phyloP scores from a whole-genome alignment of 192 early-diverging fungal species.

The Cetraspora pellucida region DNA sequence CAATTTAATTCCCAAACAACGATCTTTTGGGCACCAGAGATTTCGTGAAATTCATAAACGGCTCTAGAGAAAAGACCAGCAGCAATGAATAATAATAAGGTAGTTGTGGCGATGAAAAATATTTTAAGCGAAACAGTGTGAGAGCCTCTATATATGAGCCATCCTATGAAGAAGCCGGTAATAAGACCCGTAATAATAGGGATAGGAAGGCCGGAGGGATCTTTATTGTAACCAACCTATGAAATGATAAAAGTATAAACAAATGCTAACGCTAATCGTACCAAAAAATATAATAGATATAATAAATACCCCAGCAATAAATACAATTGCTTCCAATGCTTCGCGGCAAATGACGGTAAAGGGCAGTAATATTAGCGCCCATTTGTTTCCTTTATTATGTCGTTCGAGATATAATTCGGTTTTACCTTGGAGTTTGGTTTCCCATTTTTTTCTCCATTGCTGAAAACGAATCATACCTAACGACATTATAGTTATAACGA shows the following conservation, averaged over 20 bases:
- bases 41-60: constrained; percentile 69
- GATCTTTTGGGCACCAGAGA: constrained; percentile 52
- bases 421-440: constrained; percentile 55
- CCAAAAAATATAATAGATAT: constrained; percentile 18
- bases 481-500: constrained; percentile 82
- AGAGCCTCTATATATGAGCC: constrained; percentile 72
- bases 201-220: constrained; percentile 75
- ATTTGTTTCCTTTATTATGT: constrained; percentile 50
- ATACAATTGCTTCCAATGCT: constrained; percentile 87
- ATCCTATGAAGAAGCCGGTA: constrained; percentile 70
- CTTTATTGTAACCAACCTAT: constrained; percentile 63
- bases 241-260: not conserved
- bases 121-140: constrained; percentile 68
- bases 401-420: constrained; percentile 48
- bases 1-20: constrained; percentile 66
- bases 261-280: not conserved
- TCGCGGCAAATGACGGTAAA: constrained; percentile 86
- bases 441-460: constrained; percentile 79
- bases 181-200: constrained; percentile 74
- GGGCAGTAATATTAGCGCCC: constrained; percentile 81
- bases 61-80: constrained; percentile 76
- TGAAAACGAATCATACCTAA: constrained; percentile 78
- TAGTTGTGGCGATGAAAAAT: constrained; percentile 78
- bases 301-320: constrained; percentile 78
- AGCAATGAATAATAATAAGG: constrained; percentile 76